Evolutionary conservation across 345 rosid species (phyloP).

Genomic region (Zanthoxylum bungeanum): DNA sequence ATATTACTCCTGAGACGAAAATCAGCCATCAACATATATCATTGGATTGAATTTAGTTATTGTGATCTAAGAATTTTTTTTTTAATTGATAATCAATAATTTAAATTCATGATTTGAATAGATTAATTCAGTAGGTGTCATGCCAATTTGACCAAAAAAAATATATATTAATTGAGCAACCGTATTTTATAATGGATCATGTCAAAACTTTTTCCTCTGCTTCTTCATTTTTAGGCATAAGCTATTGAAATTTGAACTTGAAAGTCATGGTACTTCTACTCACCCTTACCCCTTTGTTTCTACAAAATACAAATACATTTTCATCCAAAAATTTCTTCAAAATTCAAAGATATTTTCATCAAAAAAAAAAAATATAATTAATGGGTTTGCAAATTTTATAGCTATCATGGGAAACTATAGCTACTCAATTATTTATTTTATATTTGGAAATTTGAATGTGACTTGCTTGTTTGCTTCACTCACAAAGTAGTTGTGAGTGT

Average conservation of each 20-base stretch:
- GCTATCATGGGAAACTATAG: neutral
- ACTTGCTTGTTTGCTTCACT: neutral
- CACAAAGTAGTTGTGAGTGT: neutral
- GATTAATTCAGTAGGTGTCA: too few species aligned
- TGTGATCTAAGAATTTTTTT: too few species aligned
- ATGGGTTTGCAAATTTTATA: neutral
- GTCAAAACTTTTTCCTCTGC: neutral
- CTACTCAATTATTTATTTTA: neutral
- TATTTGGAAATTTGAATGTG: slow-evolving; percentile 5
- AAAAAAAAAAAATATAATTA: neutral
- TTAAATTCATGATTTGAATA: too few species aligned
- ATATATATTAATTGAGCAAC: too few species aligned
- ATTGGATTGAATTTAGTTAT: too few species aligned
- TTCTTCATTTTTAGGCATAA: neutral
- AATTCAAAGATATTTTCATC: neutral
- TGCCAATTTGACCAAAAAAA: too few species aligned
- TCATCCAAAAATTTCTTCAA: neutral
- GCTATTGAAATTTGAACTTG: neutral
- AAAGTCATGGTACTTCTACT: neutral
- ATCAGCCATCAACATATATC: too few species aligned
- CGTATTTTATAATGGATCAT: neutral
- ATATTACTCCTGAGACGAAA: too few species aligned
- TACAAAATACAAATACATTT: neutral
- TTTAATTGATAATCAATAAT: too few species aligned
- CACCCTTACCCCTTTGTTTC: neutral